A percentile compares a stretch with the other conserved stretches of the same genome.
phyloP scores from a whole-genome alignment of 768 basidiomycete genomes.

The Suillus americanus region DNA sequence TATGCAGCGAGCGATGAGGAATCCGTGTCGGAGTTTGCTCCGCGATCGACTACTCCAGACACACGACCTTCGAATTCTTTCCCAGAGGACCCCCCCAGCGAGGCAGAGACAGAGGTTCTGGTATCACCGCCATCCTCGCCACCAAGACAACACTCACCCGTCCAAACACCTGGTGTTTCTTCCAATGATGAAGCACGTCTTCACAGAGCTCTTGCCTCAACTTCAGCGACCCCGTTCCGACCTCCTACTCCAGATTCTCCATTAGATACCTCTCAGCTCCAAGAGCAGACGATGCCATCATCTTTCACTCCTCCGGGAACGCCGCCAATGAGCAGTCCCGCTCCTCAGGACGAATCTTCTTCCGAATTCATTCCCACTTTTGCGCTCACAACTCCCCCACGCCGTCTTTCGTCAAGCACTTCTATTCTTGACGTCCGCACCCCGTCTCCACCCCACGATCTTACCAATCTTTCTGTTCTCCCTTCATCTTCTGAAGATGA shows the following conservation, averaged over 20 bases:
- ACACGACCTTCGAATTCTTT: conserved; percentile 16
- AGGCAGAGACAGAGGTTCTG: conserved; percentile 29
- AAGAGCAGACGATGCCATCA: conserved; percentile 4
- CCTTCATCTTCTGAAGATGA: conserved; percentile 58
- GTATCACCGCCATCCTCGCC: conserved; percentile 19
- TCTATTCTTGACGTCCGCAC: conserved; percentile 55
- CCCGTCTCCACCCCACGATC: conserved; percentile 59
- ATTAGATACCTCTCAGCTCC: neutral
- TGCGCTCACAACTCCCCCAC: conserved; percentile 48
- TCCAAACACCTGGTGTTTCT: conserved; percentile 8
- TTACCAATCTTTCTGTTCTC: conserved; percentile 68
- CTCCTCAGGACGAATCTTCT: conserved; percentile 2
- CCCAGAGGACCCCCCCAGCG: conserved; percentile 19
- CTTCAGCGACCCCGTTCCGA: conserved; percentile 16
- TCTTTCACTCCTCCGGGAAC: conserved; percentile 26
- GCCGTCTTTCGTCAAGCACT: conserved; percentile 37
- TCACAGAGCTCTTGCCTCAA: conserved; percentile 21
- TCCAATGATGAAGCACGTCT: conserved; percentile 15
- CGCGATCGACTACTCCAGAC: conserved; percentile 28
- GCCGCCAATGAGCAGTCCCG: conserved; percentile 16
- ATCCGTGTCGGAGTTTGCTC: conserved; percentile 19
- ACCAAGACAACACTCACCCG: conserved; percentile 16
- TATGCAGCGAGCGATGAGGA: conserved; percentile 41
- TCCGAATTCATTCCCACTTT: conserved; percentile 17
- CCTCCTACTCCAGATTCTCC: conserved; percentile 6